Evolutionary conservation across 345 rosid species (phyloP).

Genomic region (Murraya koenigii): DNA sequence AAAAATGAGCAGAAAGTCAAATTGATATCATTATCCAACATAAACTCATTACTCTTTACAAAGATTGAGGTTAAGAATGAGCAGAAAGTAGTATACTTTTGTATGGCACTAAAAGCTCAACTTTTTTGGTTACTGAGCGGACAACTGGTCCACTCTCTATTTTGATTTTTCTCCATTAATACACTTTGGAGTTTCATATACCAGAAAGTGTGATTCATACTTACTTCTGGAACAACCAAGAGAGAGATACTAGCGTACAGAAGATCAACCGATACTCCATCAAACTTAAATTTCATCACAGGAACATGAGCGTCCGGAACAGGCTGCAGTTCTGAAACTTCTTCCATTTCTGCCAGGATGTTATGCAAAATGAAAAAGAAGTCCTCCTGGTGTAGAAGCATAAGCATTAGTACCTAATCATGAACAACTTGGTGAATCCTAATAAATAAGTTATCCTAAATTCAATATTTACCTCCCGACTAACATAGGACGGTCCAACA

Average conservation of each 20-base stretch:
- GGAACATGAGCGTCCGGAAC: slow-evolving; percentile 83
- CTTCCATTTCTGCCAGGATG: slow-evolving; percentile 53
- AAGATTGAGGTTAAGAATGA: no score
- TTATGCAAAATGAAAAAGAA: slow-evolving; percentile 57
- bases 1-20: neutral
- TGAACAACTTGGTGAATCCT: neutral
- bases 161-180: no score
- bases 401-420: neutral
- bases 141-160: no score
- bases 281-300: slow-evolving; percentile 69
- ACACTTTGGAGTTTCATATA: no score
- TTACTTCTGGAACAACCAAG: slow-evolving; percentile 58
- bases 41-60: no score
- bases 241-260: slow-evolving; percentile 65
- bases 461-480: slow-evolving; percentile 46
- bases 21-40: neutral
- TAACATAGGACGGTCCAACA: slow-evolving; percentile 71
- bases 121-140: no score
- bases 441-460: neutral
- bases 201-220: slow-evolving; percentile 14
- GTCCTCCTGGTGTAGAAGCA: slow-evolving; percentile 41
- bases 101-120: no score
- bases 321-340: slow-evolving; percentile 66
- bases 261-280: slow-evolving; percentile 64
- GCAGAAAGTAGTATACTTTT: no score